Conservation (phyloP, 1,284 basidiomycete genomes). For the Leccinum subatratum region DNA sequence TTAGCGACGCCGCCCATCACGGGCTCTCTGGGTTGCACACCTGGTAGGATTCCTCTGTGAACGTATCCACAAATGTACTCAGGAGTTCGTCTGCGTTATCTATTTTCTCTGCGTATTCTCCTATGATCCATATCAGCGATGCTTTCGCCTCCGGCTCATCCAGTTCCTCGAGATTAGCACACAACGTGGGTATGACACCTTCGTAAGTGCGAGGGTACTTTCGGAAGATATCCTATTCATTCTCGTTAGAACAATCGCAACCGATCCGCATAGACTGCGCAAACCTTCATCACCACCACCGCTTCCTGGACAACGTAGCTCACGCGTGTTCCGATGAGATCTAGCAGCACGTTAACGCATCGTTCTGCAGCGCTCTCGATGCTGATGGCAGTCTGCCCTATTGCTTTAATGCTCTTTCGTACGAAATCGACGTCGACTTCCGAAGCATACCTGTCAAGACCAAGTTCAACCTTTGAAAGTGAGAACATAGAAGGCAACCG, state of each 20-base stretch:
- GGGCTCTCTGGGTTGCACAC: conserved; percentile 36
- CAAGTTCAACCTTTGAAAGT: conserved; percentile 1
- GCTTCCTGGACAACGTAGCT: conserved; percentile 98
- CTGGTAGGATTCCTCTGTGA: conserved; percentile 89
- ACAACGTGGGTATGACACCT: conserved; percentile 92
- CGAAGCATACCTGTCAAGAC: conserved; percentile 72
- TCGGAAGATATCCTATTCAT: conserved; percentile 85
- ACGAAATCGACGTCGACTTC: conserved; percentile 99
- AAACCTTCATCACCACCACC: conserved; percentile 95
- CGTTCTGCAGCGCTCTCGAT: conserved; percentile 90
- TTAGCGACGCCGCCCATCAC: conserved; percentile 1
- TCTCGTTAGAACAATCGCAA: not conserved
- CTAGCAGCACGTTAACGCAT: conserved; percentile 90
- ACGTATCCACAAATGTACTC: conserved; percentile 85
- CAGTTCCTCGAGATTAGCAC: conserved; percentile 91
- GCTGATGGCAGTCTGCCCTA: conserved; percentile 95
- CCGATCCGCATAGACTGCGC: conserved; percentile 7
- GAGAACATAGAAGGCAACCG: conserved; percentile 25
- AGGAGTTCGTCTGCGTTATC: conserved; percentile 94
- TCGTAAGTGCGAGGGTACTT: conserved; percentile 98
- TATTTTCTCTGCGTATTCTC: conserved; percentile 96
- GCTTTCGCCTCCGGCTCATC: conserved; percentile 99
- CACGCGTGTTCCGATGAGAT: conserved; percentile 87
- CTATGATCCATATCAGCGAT: conserved; percentile 97
- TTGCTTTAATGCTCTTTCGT: conserved; percentile 87